Evolutionary conservation across 106 monocot species (phyloP).

Genomic region (Allium cepa): DNA sequence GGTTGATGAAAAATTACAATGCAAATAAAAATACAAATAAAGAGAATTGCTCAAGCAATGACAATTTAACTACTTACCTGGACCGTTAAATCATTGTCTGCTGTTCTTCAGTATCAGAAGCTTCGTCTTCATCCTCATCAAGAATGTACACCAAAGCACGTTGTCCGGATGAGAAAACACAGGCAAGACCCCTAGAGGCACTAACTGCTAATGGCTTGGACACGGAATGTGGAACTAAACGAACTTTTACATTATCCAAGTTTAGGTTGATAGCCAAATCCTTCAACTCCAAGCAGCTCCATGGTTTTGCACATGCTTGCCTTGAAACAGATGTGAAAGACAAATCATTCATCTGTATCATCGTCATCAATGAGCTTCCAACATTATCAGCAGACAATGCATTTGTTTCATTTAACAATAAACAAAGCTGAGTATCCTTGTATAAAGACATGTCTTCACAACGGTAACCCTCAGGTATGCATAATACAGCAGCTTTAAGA

Average conservation of each 20-base stretch:
- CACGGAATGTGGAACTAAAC: slow-evolving; percentile 56
- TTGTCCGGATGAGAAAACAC: slow-evolving; percentile 52
- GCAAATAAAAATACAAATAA: not conserved
- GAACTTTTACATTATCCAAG: slow-evolving; percentile 50
- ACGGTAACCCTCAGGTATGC: slow-evolving; percentile 55
- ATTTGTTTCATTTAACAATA: slow-evolving; percentile 64
- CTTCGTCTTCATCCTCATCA: slow-evolving; percentile 88
- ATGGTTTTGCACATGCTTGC: slow-evolving; percentile 18
- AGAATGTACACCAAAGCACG: slow-evolving; percentile 84
- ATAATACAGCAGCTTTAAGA: slow-evolving; percentile 48
- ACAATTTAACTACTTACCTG: not conserved
- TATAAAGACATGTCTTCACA: slow-evolving; percentile 82
- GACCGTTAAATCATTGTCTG: no score
- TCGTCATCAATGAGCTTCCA: slow-evolving; percentile 67
- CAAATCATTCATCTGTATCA: slow-evolving; percentile 51
- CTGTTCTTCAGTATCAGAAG: slow-evolving; percentile 41
- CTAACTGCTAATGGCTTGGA: slow-evolving; percentile 70
- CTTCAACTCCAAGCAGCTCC: slow-evolving; percentile 10
- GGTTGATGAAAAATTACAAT: no score
- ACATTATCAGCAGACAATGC: slow-evolving; percentile 30
- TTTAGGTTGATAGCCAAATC: slow-evolving; percentile 31
- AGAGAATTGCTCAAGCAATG: not conserved
- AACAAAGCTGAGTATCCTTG: slow-evolving; percentile 77
- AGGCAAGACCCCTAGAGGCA: slow-evolving; percentile 86
- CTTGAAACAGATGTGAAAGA: slow-evolving; percentile 51